A percentile compares a stretch with the other conserved stretches of the same genome.
Conservation (phyloP, 2,329 filamentous ascomycete species). For the Alternaria solani region DNA sequence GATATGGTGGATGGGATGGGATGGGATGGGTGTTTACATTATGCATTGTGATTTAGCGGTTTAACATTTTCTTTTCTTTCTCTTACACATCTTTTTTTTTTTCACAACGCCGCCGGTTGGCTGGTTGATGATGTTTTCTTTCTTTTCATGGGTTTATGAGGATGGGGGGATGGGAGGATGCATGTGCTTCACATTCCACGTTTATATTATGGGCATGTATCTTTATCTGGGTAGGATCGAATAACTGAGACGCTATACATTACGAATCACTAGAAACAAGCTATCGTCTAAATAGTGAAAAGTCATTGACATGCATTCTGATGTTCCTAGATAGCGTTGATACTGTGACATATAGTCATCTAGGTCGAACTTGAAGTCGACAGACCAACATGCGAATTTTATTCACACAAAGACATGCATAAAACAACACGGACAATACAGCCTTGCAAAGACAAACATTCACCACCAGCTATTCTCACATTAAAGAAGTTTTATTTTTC, state of each 20-base stretch:
- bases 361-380: not conserved
- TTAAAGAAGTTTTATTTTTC: not conserved
- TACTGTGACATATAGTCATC: not conserved
- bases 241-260: not conserved
- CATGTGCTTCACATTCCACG: not conserved
- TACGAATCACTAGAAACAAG: not conserved
- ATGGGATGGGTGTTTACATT: not conserved
- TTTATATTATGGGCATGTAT: not conserved
- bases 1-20: not conserved
- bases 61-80: not conserved
- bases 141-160: not conserved
- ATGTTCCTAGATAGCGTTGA: not conserved
- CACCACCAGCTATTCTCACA: not conserved
- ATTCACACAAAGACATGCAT: not conserved
- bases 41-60: constrained; percentile 1
- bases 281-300: not conserved
- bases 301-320: not conserved
- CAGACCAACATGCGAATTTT: not conserved
- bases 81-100: not conserved
- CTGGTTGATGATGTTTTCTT: not conserved
- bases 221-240: not conserved
- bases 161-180: not conserved
- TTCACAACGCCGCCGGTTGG: constrained; percentile 1
- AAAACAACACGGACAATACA: not conserved
- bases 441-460: not conserved